A percentile compares a stretch with the other conserved stretches of the same genome.
Evolutionary conservation across 805 yeast genomes (phyloP).

Genomic region (Starmerella lactis-condensi): DNA sequence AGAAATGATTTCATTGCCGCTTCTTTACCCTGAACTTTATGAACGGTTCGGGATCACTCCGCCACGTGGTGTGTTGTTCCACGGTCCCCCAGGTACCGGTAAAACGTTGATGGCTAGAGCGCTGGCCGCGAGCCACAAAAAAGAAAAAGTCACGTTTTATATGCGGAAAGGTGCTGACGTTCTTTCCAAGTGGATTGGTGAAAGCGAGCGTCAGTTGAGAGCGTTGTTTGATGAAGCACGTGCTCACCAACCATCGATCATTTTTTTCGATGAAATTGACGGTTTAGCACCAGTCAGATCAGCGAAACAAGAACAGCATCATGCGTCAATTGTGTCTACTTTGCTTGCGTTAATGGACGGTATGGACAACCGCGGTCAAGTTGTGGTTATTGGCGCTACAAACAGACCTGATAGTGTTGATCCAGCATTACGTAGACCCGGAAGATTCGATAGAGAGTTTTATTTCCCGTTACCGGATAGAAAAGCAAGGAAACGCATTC

Average conservation of each 20-base stretch:
- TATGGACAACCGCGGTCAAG: conserved; percentile 97
- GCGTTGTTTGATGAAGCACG: conserved; percentile 88
- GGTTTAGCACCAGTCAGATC: conserved; percentile 97
- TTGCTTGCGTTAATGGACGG: conserved; percentile 94
- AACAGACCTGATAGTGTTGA: conserved; percentile 97
- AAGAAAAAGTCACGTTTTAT: conserved; percentile 77
- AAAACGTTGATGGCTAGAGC: conserved; percentile 97
- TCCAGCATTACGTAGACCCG: conserved; percentile 92
- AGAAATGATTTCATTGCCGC: conserved; percentile 90
- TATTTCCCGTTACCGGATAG: conserved; percentile 84
- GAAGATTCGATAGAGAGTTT: conserved; percentile 91
- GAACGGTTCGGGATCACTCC: conserved; percentile 82
- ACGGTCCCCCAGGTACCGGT: conserved; percentile 99
- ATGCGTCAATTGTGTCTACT: conserved; percentile 91
- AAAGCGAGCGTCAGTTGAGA: conserved; percentile 87
- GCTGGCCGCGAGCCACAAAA: conserved; percentile 74
- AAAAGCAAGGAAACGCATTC: conserved; percentile 57
- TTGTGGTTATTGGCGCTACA: conserved; percentile 94
- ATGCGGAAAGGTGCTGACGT: conserved; percentile 98
- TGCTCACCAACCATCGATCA: conserved; percentile 86
- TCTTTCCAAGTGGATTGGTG: conserved; percentile 96
- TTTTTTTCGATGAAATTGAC: conserved; percentile 94
- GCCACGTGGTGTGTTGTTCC: conserved; percentile 91
- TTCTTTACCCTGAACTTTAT: conserved; percentile 83
- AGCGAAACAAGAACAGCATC: conserved; percentile 94